Percentiles rank a stretch among this genome's conserved stretches.
Conservation (phyloP, 1,284 basidiomycete genomes). For the Melampsora larici-populina region DNA sequence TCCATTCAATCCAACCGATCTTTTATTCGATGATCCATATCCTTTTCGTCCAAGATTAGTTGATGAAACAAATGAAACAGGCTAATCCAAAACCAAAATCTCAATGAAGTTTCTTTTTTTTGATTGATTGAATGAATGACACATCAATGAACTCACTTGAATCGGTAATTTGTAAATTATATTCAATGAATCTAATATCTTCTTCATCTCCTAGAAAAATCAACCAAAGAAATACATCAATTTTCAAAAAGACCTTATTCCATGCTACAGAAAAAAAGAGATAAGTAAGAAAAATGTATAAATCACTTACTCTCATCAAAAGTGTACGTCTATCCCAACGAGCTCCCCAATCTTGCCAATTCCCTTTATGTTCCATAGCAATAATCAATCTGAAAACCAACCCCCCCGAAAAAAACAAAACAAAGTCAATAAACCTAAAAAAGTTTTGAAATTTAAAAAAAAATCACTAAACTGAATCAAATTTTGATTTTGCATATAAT, state of each 20-base stretch:
- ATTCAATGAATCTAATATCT: constrained; percentile 67
- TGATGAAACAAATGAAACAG: constrained; percentile 1
- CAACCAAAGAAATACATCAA: constrained; percentile 61
- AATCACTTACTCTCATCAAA: constrained; percentile 48
- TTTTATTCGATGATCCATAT: neutral
- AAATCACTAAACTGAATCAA: constrained; percentile 44
- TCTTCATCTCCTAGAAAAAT: constrained; percentile 68
- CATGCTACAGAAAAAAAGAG: no score
- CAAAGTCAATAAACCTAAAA: neutral
- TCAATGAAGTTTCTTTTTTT: neutral
- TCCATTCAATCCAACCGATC: neutral
- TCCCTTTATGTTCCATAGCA: constrained; percentile 73
- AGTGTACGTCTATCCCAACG: constrained; percentile 58
- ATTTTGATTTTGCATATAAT: constrained; percentile 51
- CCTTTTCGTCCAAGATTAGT: neutral
- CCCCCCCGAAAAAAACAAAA: constrained; percentile 48
- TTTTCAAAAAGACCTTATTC: neutral
- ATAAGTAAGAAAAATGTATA: neutral
- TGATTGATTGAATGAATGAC: neutral
- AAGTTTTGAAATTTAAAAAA: neutral
- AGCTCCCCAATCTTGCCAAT: constrained; percentile 83
- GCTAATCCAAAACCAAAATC: neutral
- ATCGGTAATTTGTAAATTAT: constrained; percentile 67
- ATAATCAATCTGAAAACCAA: constrained; percentile 62
- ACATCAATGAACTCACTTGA: constrained; percentile 54